Evolutionary conservation across 2,329 filamentous ascomycete species (phyloP).

Genomic region (Hymenoscyphus albidus): DNA sequence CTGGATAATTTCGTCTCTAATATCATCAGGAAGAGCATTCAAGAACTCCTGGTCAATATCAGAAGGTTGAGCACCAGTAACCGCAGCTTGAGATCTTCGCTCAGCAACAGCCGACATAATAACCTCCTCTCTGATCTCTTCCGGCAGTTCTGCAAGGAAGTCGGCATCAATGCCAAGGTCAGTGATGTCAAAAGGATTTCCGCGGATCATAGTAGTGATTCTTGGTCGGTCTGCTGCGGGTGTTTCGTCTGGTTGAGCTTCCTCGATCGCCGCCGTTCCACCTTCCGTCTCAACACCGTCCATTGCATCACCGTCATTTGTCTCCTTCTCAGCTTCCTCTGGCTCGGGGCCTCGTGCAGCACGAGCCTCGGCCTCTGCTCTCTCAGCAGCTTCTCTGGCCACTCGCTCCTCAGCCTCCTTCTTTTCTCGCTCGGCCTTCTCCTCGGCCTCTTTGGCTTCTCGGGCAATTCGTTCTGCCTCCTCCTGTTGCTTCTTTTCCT

Average conservation of each 20-base stretch:
- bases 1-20: slow-evolving; percentile 84
- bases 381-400: slow-evolving; percentile 60
- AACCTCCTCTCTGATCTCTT: slow-evolving; percentile 93
- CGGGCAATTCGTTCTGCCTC: slow-evolving; percentile 61
- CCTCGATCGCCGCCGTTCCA: slow-evolving; percentile 34
- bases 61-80: slow-evolving; percentile 67
- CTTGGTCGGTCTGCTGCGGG: slow-evolving; percentile 53
- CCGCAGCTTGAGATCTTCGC: slow-evolving; percentile 72
- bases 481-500: slow-evolving; percentile 58
- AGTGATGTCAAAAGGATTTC: slow-evolving; percentile 87
- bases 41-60: slow-evolving; percentile 93
- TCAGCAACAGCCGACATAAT: slow-evolving; percentile 86
- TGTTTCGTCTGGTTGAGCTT: slow-evolving; percentile 38
- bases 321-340: slow-evolving; percentile 36
- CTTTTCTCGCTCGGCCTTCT: slow-evolving; percentile 62
- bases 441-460: slow-evolving; percentile 70
- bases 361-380: slow-evolving; percentile 49
- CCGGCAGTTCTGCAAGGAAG: slow-evolving; percentile 94
- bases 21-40: slow-evolving; percentile 84
- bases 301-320: slow-evolving; percentile 48
- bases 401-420: slow-evolving; percentile 67
- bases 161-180: slow-evolving; percentile 90
- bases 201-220: slow-evolving; percentile 78
- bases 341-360: slow-evolving; percentile 45
- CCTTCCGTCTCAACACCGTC: slow-evolving; percentile 66